phyloP scores from a whole-genome alignment of 345 rosid genomes.

The Reutealis trisperma region DNA sequence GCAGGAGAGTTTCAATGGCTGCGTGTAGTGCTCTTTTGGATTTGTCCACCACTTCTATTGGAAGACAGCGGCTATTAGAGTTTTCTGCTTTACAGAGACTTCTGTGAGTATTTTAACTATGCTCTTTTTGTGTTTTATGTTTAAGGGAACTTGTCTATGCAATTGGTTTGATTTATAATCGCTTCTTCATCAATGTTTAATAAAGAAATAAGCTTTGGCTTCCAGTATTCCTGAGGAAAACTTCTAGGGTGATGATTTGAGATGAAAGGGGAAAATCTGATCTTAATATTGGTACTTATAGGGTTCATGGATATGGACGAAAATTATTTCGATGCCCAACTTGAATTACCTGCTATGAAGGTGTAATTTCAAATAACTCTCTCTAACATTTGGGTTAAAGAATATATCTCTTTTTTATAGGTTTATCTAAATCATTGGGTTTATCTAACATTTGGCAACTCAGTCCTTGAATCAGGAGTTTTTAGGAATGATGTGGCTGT shows the following conservation, averaged over 20 bases:
- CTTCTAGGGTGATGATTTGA: too few relatives aligned
- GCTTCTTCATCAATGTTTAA: too few relatives aligned
- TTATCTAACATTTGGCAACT: background rate
- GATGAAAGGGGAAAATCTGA: too few relatives aligned
- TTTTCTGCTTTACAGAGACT: conserved; percentile 42
- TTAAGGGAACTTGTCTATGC: too few relatives aligned
- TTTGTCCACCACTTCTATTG: conserved; percentile 48
- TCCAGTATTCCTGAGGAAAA: too few relatives aligned
- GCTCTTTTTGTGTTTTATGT: background rate
- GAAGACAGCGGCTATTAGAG: conserved; percentile 40
- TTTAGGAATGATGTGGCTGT: background rate
- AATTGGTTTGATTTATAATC: too few relatives aligned
- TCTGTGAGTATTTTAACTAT: conserved; percentile 39
- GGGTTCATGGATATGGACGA: too few relatives aligned
- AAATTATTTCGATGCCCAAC: too few relatives aligned
- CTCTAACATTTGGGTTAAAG: background rate
- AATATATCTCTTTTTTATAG: too few relatives aligned
- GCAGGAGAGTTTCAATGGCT: conserved; percentile 29
- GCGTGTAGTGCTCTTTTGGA: conserved; percentile 54
- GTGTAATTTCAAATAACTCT: background rate
- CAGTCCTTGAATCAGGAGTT: background rate
- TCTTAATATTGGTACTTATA: too few relatives aligned
- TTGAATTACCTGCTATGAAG: too few relatives aligned
- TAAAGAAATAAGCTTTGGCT: too few relatives aligned
- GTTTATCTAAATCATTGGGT: background rate